Evolutionary conservation across 1,284 basidiomycete species (phyloP).

Genomic region (Tetrapyrgos nigripes): DNA sequence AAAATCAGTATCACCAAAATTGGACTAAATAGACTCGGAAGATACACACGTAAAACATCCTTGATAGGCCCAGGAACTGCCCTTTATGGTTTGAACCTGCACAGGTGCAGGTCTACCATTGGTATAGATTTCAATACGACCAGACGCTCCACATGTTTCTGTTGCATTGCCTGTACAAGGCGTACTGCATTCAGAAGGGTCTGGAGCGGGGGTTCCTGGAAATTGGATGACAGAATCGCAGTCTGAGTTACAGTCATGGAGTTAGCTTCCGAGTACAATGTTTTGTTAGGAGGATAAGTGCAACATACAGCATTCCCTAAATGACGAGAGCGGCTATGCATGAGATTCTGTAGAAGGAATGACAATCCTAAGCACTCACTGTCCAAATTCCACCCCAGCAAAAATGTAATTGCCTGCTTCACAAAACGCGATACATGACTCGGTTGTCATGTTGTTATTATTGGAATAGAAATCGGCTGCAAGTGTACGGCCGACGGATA

Average conservation of each 20-base stretch:
- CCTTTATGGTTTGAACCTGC: slow-evolving; percentile 32
- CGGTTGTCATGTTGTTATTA: slow-evolving; percentile 38
- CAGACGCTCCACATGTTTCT: slow-evolving; percentile 43
- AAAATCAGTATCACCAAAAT: neutral
- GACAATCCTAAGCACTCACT: slow-evolving; percentile 30
- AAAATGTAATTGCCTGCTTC: slow-evolving; percentile 31
- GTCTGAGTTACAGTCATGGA: slow-evolving; percentile 28
- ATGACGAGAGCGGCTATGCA: slow-evolving; percentile 4
- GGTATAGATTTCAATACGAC: slow-evolving; percentile 41
- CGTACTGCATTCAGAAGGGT: slow-evolving; percentile 39
- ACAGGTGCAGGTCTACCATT: slow-evolving; percentile 38
- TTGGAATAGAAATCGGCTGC: slow-evolving; percentile 21
- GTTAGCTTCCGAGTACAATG: no score
- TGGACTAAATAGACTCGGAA: neutral
- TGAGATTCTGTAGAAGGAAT: neutral
- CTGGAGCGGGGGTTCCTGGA: slow-evolving; percentile 32
- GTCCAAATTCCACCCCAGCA: slow-evolving; percentile 43
- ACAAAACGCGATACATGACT: slow-evolving; percentile 40
- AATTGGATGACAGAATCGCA: slow-evolving; percentile 48
- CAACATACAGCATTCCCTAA: slow-evolving; percentile 48
- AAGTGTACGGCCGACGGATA: slow-evolving; percentile 39
- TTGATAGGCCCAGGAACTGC: slow-evolving; percentile 38
- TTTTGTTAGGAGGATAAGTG: neutral
- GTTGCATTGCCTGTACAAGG: slow-evolving; percentile 42
- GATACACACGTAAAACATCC: slow-evolving; percentile 46